phyloP scores from a whole-genome alignment of 345 rosid species.

The Firmiana major region DNA sequence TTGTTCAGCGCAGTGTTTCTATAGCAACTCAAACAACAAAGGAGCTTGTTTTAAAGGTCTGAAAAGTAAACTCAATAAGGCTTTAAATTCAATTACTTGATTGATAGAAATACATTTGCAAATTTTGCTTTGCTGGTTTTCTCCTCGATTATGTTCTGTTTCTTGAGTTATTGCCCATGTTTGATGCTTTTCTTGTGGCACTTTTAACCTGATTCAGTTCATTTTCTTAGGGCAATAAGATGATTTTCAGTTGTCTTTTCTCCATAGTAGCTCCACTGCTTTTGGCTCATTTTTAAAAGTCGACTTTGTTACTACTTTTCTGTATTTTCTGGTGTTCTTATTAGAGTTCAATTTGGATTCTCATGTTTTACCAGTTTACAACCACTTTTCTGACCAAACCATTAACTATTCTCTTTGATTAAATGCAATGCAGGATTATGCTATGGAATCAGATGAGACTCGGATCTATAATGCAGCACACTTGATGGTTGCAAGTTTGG shows the following conservation, averaged over 20 bases:
- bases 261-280: not conserved
- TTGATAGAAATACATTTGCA: not conserved
- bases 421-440: conserved; percentile 62
- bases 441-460: conserved; percentile 84
- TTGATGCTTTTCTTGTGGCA: conserved; percentile 15
- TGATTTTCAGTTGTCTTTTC: not conserved
- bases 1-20: conserved; percentile 97
- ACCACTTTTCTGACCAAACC: not conserved
- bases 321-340: not conserved
- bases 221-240: not conserved
- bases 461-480: conserved; percentile 92
- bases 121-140: not conserved
- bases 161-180: not conserved
- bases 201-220: not conserved
- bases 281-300: not conserved
- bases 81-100: not conserved
- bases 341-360: not conserved
- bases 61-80: conserved; percentile 4
- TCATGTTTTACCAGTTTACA: not conserved
- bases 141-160: not conserved
- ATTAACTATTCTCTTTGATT: not conserved
- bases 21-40: conserved; percentile 97
- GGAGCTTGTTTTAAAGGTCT: conserved; percentile 96
- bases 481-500: conserved; percentile 97
- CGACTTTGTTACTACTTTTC: not conserved